Evolutionary conservation across 2,329 filamentous ascomycete species (phyloP).

Genomic region (Madurella fahalii): DNA sequence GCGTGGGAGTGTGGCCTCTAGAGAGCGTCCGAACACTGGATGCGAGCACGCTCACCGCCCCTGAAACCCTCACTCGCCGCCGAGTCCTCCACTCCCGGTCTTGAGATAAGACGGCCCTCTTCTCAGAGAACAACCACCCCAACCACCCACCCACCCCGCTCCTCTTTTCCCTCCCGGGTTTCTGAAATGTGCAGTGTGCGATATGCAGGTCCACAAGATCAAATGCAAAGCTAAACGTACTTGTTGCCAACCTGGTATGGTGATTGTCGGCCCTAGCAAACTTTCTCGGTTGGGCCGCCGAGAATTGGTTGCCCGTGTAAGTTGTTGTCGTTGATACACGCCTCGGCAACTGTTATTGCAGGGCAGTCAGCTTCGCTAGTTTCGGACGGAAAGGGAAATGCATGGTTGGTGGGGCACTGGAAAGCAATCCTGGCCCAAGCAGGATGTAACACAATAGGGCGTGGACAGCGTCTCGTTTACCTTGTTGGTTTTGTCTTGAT

Average conservation of each 20-base stretch:
- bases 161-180: background rate
- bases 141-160: too few relatives aligned
- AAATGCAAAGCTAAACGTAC: constrained; percentile 12
- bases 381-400: constrained; percentile 7
- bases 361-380: constrained; percentile 3
- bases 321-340: constrained; percentile 1
- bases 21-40: constrained; percentile 4
- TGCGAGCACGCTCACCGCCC: constrained; percentile 22
- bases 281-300: background rate
- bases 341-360: constrained; percentile 11
- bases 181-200: background rate
- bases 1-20: constrained; percentile 15
- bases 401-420: constrained; percentile 3
- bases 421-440: background rate
- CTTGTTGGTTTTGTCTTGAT: background rate
- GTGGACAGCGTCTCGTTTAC: background rate
- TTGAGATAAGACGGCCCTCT: constrained; percentile 15
- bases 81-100: constrained; percentile 1
- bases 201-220: background rate
- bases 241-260: background rate
- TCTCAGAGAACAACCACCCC: too few relatives aligned
- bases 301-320: constrained; percentile 1
- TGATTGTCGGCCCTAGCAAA: background rate
- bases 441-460: constrained; percentile 8
- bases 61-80: constrained; percentile 10